phyloP scores from a whole-genome alignment of 176 grass and related monocot species.

The Cocos nucifera region DNA sequence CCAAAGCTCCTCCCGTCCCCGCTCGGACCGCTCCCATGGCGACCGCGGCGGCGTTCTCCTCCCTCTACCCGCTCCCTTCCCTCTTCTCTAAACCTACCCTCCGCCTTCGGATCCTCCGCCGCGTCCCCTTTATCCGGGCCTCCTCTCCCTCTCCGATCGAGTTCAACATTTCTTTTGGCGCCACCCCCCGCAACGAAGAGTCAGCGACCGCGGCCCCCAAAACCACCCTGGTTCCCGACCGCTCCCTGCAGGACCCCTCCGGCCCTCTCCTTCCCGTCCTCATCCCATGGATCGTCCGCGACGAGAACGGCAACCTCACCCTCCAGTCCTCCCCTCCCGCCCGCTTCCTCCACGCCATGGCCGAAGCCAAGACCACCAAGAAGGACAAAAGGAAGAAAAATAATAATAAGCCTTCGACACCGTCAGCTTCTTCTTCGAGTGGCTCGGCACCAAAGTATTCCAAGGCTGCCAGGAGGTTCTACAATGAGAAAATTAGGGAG shows the following conservation, averaged over 20 bases:
- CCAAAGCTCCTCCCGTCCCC: neutral
- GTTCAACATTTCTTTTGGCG: constrained; percentile 73
- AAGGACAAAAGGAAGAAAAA: constrained; percentile 30
- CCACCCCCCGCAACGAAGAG: constrained; percentile 4
- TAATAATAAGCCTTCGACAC: constrained; percentile 29
- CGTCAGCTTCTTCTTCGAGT: neutral
- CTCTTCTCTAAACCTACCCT: constrained; percentile 23
- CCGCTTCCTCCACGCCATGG: constrained; percentile 47
- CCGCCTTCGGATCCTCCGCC: constrained; percentile 21
- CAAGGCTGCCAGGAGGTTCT: constrained; percentile 89
- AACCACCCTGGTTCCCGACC: constrained; percentile 5
- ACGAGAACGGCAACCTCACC: constrained; percentile 39
- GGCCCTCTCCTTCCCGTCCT: constrained; percentile 15
- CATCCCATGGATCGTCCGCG: constrained; percentile 61
- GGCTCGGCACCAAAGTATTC: constrained; percentile 54
- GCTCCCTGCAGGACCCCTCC: constrained; percentile 7
- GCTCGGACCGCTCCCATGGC: constrained; percentile 19
- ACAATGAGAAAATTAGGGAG: constrained; percentile 68
- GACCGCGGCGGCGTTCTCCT: constrained; percentile 23
- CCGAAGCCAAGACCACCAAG: constrained; percentile 35
- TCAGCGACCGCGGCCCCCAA: constrained; percentile 16
- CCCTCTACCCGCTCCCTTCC: constrained; percentile 17
- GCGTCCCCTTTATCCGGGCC: constrained; percentile 37
- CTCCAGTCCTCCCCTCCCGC: constrained; percentile 44
- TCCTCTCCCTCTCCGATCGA: constrained; percentile 21